Evolutionary conservation across 2,329 filamentous ascomycete genomes (phyloP), one percentile per base, ranked within the genome.

Genomic region (Trichoderma harzianum): DNA sequence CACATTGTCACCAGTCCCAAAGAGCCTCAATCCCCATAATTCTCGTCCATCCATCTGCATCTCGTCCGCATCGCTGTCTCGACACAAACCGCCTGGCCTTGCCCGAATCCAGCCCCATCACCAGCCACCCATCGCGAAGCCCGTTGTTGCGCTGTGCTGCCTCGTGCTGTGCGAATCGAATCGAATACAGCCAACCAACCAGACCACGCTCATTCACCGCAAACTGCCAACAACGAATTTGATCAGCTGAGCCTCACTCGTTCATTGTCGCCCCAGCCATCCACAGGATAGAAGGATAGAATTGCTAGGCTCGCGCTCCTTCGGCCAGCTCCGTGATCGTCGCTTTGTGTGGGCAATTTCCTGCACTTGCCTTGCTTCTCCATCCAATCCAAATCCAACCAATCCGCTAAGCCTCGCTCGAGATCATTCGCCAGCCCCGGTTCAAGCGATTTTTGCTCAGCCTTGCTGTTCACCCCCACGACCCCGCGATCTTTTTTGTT

Each of bases 401-500:
- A 51, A 53, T 47, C 10, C 18, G 57, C 67, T 61, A 26, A 61
- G 57, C 67, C 55, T 69, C 57, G 57, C 57, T 36, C 67, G 57
- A 69, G 11, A 53, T 43, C 26, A 69, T 69, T 62, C 67, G 57
- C 57, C 65, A 58, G 26, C 7, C 66, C 57, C 34, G 21, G 43
- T 21, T 7, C 39, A 64, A 64, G 39, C 26, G 24, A 26, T 66
- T 51, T 53, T 51, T 32, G 43, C 64, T 72, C 70, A 72, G 70
- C 70, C 70, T 72, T 69, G 70, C 64, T 69, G 16, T 28, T 61
- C 66, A 39, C 71, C 36, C 34, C 70, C 60, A 66, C 71, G 36
- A 68, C 70, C 70, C 70, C 70, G 70, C 70, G 57, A 69, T 72
- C 70, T 53, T 39, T 63, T 18, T 43, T n/a, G 16, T 63, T 51